Conservation (phyloP, 768 basidiomycete genomes). For the Leccinellum albellum region DNA sequence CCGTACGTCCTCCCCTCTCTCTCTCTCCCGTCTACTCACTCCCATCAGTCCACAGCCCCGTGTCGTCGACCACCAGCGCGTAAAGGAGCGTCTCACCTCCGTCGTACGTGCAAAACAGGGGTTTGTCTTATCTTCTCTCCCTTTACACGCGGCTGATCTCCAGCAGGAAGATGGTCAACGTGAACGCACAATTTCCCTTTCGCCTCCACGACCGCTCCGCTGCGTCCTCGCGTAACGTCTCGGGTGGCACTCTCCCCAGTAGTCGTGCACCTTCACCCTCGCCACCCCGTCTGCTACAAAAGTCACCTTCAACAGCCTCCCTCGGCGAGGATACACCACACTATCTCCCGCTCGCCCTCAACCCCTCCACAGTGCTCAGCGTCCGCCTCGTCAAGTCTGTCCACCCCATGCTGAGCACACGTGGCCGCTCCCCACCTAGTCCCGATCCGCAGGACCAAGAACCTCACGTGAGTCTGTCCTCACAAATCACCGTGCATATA, state of each 20-base stretch:
- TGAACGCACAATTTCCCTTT: constrained; percentile 58
- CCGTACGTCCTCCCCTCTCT: constrained; percentile 13
- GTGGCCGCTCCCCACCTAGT: constrained; percentile 15
- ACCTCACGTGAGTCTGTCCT: constrained; percentile 14
- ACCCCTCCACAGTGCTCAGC: constrained; percentile 15
- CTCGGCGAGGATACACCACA: constrained; percentile 17
- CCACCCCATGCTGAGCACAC: constrained; percentile 9
- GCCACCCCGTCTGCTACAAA: constrained; percentile 18
- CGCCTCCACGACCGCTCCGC: constrained; percentile 42
- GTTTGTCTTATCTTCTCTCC: constrained; percentile 32
- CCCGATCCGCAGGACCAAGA: constrained; percentile 3
- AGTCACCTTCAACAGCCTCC: constrained; percentile 21
- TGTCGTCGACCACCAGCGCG: constrained; percentile 44
- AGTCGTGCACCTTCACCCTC: constrained; percentile 22
- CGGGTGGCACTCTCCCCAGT: constrained; percentile 25
- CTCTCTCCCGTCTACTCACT: background rate
- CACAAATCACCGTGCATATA: constrained; percentile 2
- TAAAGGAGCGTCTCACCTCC: constrained; percentile 48
- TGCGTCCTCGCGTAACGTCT: constrained; percentile 33
- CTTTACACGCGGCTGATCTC: background rate
- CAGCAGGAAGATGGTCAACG: constrained; percentile 67
- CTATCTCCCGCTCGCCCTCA: constrained; percentile 2
- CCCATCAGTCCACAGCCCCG: constrained; percentile 27
- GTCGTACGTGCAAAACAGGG: constrained; percentile 63
- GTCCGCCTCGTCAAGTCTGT: constrained; percentile 23